Percentiles rank a stretch among this genome's conserved stretches.
phyloP scores from a whole-genome alignment of 495 filamentous ascomycete species.

The Patellaria atrata region DNA sequence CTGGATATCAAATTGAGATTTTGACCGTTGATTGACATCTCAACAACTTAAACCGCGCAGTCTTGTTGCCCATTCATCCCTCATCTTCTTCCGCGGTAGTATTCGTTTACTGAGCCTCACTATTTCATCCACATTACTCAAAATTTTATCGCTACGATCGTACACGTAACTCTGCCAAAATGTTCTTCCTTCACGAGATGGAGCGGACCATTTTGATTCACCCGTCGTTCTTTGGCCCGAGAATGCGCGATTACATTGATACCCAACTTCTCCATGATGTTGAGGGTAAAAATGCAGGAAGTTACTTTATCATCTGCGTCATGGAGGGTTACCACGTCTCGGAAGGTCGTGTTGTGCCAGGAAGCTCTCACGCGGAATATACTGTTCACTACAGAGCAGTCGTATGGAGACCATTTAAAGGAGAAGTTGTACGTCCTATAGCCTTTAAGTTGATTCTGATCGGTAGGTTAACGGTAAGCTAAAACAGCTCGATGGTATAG shows the following conservation, averaged over 20 bases:
- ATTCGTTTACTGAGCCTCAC: too few species aligned
- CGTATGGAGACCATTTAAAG: constrained; percentile 93
- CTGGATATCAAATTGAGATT: too few species aligned
- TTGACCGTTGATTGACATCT: too few species aligned
- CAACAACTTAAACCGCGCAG: too few species aligned
- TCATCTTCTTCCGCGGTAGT: too few species aligned
- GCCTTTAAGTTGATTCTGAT: neutral
- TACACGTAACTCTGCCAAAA: constrained; percentile 35
- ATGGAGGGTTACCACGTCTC: constrained; percentile 83
- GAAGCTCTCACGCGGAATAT: constrained; percentile 81
- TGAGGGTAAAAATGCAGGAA: constrained; percentile 73
- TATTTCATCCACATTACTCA: constrained; percentile 3
- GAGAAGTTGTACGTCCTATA: constrained; percentile 77
- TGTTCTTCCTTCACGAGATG: constrained; percentile 97
- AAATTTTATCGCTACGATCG: constrained; percentile 2
- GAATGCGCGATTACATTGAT: constrained; percentile 78
- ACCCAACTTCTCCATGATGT: constrained; percentile 78
- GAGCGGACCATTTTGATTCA: constrained; percentile 87
- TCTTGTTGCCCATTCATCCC: too few species aligned
- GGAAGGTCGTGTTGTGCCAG: constrained; percentile 79
- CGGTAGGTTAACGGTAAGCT: constrained; percentile 2
- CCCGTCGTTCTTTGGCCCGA: constrained; percentile 87
- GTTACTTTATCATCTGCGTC: constrained; percentile 90
- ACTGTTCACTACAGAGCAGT: constrained; percentile 89
- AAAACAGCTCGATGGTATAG: constrained; percentile 73